Conservation (phyloP, 352 stramenopile species). For the Phytophthora crassamura region DNA sequence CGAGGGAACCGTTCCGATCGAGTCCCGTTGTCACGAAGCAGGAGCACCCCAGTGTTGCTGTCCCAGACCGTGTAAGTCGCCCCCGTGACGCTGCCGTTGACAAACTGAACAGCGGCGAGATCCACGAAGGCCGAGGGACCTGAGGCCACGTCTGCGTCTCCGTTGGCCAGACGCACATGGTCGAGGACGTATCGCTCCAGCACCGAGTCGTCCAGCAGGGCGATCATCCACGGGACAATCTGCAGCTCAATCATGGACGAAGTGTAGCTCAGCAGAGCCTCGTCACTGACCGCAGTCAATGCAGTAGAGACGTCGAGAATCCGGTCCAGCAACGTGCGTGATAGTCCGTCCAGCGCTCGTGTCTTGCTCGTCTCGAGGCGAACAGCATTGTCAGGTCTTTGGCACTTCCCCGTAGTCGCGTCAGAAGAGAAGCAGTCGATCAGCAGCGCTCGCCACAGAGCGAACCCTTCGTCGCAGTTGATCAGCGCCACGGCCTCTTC, state of each 20-base stretch:
- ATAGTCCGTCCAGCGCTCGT: slow-evolving; percentile 19
- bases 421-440: slow-evolving; percentile 45
- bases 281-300: slow-evolving; percentile 7
- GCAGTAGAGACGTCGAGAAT: slow-evolving; percentile 12
- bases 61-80: slow-evolving; percentile 34
- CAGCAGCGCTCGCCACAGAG: slow-evolving; percentile 50
- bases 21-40: slow-evolving; percentile 40
- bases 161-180: slow-evolving; percentile 21
- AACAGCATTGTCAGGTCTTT: neutral
- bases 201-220: slow-evolving; percentile 46
- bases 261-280: slow-evolving; percentile 5
- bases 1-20: slow-evolving; percentile 49
- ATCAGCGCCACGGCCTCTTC: slow-evolving; percentile 40
- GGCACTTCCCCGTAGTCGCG: slow-evolving; percentile 31
- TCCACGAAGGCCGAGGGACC: slow-evolving; percentile 28
- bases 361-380: slow-evolving; percentile 4
- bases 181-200: slow-evolving; percentile 47
- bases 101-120: slow-evolving; percentile 54
- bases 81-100: slow-evolving; percentile 43
- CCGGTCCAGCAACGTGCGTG: slow-evolving; percentile 10
- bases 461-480: slow-evolving; percentile 43
- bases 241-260: slow-evolving; percentile 34
- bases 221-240: slow-evolving; percentile 50
- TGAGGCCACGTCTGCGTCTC: slow-evolving; percentile 1
- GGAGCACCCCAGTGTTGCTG: slow-evolving; percentile 2